Evolutionary conservation across 805 yeast genomes (phyloP), one percentile per base, ranked within the genome.

Genomic region (Suhomyces kilbournensis): DNA sequence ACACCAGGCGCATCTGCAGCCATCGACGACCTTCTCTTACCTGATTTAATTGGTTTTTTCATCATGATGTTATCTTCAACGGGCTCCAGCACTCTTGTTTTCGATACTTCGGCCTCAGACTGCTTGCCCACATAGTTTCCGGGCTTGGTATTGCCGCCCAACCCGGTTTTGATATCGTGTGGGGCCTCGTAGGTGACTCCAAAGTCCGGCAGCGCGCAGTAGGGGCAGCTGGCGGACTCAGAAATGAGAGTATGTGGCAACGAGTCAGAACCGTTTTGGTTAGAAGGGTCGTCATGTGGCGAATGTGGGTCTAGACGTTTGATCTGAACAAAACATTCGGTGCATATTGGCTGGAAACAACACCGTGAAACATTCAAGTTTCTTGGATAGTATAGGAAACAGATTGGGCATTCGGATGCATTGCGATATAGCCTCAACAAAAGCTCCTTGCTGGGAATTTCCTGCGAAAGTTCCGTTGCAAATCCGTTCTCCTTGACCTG

Each of bases 321-420:
- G 66, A 93, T 91, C 68, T 93, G 97, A 9, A 93, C 97, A 79
- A 93, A 94, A 66, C 99, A 93, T 70, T 93, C 98, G 1, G 97
- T 81, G 70, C 99, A 94, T 19, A 93, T 91, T 1, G 96, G 92
- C 67, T 93, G 98, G 47, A 81, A 80, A 67, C 99, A 93, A 68
- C 99, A 93, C 44, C 96, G 77, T 7, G 96, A 86, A 49, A 79
- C 68, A 70, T 94, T 94, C 55, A 92, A 69, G 60, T 83, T 81
- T 25, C 80, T 77, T 1, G 98, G 97, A 68, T 86, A 91, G 64
- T 80, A 89, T 8, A 94, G 76, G 66, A 93, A 93, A 65, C 99
- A 93, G 57, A 93, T 93, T 8, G 99, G 98, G 66, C 99, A 93
- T 62, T 94, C 99, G 28, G 78, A 70, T 3, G 90, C 83, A 52